phyloP scores from a whole-genome alignment of 805 yeast genomes.

The Wilhelminamyces savonicus region DNA sequence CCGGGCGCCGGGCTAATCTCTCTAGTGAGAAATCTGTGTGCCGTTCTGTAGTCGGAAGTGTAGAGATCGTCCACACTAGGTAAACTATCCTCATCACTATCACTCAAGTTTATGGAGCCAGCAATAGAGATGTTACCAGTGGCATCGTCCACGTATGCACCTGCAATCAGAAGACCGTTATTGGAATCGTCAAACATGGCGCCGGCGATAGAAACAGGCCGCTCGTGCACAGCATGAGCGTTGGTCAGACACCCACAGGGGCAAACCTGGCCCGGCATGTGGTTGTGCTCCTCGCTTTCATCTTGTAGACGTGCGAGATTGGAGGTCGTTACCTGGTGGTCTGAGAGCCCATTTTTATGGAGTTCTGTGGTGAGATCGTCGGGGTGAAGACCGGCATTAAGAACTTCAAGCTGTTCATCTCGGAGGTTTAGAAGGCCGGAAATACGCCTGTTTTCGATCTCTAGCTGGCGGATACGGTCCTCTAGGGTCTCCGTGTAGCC shows the following conservation, averaged over 20 bases:
- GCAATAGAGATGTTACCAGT: slow-evolving; percentile 35
- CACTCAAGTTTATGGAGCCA: slow-evolving; percentile 39
- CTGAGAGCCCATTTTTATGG: neutral
- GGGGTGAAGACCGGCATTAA: slow-evolving; percentile 1
- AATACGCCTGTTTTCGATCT: slow-evolving; percentile 69
- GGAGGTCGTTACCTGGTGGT: slow-evolving; percentile 3
- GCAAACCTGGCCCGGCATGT: slow-evolving; percentile 29
- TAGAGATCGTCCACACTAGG: slow-evolving; percentile 21
- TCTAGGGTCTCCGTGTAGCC: slow-evolving; percentile 90
- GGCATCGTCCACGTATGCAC: slow-evolving; percentile 59
- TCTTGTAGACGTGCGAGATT: slow-evolving; percentile 3
- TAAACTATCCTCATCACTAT: slow-evolving; percentile 33
- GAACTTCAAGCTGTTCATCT: slow-evolving; percentile 53
- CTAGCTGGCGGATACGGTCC: slow-evolving; percentile 80
- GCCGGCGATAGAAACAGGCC: slow-evolving; percentile 64
- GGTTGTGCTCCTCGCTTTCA: slow-evolving; percentile 15
- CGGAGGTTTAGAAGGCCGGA: slow-evolving; percentile 56
- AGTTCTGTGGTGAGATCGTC: too few species aligned
- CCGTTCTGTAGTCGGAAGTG: neutral
- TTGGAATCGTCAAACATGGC: slow-evolving; percentile 39
- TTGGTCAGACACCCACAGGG: slow-evolving; percentile 51
- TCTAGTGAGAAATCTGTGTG: neutral
- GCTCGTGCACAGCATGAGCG: slow-evolving; percentile 50
- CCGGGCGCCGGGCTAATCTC: slow-evolving; percentile 5
- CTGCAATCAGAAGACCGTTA: slow-evolving; percentile 23